phyloP scores from a whole-genome alignment of 2,329 filamentous ascomycete species.

The Diplodia mutila region DNA sequence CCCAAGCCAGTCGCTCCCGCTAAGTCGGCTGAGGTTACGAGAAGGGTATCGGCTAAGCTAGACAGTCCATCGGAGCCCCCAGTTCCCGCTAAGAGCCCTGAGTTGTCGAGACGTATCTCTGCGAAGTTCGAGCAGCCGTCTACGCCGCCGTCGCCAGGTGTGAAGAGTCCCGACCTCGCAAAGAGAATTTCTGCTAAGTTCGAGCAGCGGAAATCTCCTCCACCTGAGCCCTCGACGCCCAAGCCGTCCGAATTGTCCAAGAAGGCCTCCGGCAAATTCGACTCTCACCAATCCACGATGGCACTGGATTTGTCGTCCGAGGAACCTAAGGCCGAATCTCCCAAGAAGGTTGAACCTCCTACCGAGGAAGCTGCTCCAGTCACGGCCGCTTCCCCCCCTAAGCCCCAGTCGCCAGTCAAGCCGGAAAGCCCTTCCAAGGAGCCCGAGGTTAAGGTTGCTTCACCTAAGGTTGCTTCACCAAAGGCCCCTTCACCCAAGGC shows the following conservation, averaged over 20 bases:
- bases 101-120: slow-evolving; percentile 18
- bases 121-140: slow-evolving; percentile 17
- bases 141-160: slow-evolving; percentile 34
- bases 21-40: slow-evolving; percentile 18
- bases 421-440: not conserved
- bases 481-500: not conserved
- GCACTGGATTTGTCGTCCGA: not conserved
- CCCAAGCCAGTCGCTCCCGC: slow-evolving; percentile 38
- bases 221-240: not conserved
- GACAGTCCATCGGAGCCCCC: slow-evolving; percentile 17
- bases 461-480: not conserved
- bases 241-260: slow-evolving; percentile 9
- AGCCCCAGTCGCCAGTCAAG: not conserved
- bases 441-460: not conserved
- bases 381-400: not conserved
- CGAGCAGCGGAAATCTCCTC: slow-evolving; percentile 25
- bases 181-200: slow-evolving; percentile 28
- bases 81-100: slow-evolving; percentile 18
- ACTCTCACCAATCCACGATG: slow-evolving; percentile 13
- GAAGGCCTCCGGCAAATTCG: slow-evolving; percentile 17
- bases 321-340: not conserved
- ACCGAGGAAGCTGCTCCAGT: not conserved
- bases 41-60: slow-evolving; percentile 20
- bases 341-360: not conserved
- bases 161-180: slow-evolving; percentile 34